Percentiles rank a stretch among this genome's conserved stretches.
phyloP scores from a whole-genome alignment of 306 rosid species.

The Carpinus fangiana region DNA sequence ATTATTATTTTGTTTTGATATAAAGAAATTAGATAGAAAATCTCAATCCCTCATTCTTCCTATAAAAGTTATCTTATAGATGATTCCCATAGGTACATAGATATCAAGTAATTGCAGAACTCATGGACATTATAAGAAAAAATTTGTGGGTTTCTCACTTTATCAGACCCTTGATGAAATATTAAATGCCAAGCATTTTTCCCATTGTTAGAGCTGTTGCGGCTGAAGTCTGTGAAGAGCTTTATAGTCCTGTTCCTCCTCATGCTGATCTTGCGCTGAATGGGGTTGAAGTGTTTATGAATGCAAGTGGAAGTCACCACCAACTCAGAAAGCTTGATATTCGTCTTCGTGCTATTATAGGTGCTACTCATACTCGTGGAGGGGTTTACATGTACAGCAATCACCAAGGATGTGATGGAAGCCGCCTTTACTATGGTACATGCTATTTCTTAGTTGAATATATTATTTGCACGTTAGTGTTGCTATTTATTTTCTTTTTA shows the following conservation, averaged over 20 bases:
- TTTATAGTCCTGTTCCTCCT: conserved; percentile 72
- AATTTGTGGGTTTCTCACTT: conserved; percentile 11
- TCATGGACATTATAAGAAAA: background rate
- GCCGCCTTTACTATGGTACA: conserved; percentile 93
- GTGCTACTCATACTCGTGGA: conserved; percentile 87
- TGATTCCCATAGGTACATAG: background rate
- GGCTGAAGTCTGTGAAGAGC: conserved; percentile 96
- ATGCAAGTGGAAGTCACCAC: conserved; percentile 99
- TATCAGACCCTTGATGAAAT: conserved; percentile 21
- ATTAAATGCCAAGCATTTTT: conserved; percentile 29
- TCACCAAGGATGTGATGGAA: conserved; percentile 95
- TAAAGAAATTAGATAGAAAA: background rate
- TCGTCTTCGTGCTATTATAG: conserved; percentile 87
- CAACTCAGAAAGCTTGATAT: conserved; percentile 94
- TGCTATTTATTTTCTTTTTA: conserved; percentile 2
- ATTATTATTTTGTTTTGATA: background rate
- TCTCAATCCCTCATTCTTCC: background rate
- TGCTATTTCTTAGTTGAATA: conserved; percentile 3
- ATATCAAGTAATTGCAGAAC: background rate
- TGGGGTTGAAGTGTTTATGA: conserved; percentile 96
- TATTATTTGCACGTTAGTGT: conserved; percentile 8
- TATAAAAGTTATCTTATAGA: background rate
- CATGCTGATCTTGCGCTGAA: conserved; percentile 90
- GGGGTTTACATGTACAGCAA: conserved; percentile 97
- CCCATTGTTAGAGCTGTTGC: conserved; percentile 75